A percentile compares a stretch with the other conserved stretches of the same genome.
Conservation (phyloP, 352 stramenopile species). For the Pythium pyrilobum region DNA sequence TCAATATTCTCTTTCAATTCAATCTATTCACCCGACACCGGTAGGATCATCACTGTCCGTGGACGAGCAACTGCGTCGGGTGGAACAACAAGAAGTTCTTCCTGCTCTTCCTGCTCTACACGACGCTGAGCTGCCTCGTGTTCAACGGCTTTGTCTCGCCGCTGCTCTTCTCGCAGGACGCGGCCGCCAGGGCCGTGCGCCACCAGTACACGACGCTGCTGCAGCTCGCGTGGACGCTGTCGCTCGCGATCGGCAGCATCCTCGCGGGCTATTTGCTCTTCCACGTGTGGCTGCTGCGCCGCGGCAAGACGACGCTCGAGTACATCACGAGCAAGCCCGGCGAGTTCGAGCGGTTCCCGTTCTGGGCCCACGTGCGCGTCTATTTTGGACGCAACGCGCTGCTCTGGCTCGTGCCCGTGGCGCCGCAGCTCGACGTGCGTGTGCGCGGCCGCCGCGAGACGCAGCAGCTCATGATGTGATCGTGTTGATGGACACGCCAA, state of each 20-base stretch:
- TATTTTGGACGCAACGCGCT: slow-evolving; percentile 59
- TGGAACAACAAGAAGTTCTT: slow-evolving; percentile 85
- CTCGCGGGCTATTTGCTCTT: slow-evolving; percentile 69
- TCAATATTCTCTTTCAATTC: too few species aligned
- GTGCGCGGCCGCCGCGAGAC: slow-evolving; percentile 25
- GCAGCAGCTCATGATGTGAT: slow-evolving; percentile 33
- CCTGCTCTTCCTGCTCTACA: slow-evolving; percentile 76
- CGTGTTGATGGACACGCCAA: too few species aligned
- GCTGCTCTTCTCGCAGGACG: slow-evolving; percentile 21
- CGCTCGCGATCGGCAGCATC: slow-evolving; percentile 44
- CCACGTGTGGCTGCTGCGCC: slow-evolving; percentile 62
- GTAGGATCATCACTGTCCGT: slow-evolving; percentile 80
- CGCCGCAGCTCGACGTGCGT: slow-evolving; percentile 22
- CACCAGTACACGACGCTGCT: slow-evolving; percentile 25
- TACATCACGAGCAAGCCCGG: slow-evolving; percentile 47
- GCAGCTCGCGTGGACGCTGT: slow-evolving; percentile 42
- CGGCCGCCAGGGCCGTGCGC: slow-evolving; percentile 2
- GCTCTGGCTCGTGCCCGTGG: slow-evolving; percentile 54
- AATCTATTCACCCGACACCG: neutral
- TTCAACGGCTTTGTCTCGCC: slow-evolving; percentile 42
- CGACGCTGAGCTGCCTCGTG: slow-evolving; percentile 50
- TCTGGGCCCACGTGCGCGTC: slow-evolving; percentile 45
- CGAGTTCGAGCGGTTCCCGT: slow-evolving; percentile 39
- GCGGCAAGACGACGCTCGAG: slow-evolving; percentile 74
- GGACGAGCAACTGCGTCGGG: slow-evolving; percentile 83